Evolutionary conservation across 2,329 filamentous ascomycete species (phyloP).

Genomic region (Arthrobotrys entomopaga): DNA sequence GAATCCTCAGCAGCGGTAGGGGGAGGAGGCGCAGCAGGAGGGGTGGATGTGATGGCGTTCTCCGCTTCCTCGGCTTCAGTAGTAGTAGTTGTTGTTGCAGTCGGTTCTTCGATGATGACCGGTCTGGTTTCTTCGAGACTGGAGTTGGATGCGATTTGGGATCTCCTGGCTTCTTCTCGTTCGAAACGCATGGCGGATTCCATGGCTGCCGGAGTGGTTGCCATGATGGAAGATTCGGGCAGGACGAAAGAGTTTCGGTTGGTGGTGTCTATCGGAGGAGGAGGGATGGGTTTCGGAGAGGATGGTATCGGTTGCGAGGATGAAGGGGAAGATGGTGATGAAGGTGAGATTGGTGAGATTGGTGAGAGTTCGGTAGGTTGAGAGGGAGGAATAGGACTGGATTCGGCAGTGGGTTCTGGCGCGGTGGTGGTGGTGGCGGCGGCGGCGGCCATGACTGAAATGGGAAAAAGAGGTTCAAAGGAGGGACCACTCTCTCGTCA

Average conservation of each 20-base stretch:
- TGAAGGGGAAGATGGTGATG: constrained; percentile 26
- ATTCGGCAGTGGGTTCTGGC: background rate
- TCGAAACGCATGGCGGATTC: constrained; percentile 53
- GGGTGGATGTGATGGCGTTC: constrained; percentile 31
- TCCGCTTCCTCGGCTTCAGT: constrained; percentile 13
- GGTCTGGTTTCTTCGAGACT: background rate
- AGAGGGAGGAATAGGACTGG: background rate
- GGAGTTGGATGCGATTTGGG: background rate
- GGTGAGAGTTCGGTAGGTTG: constrained; percentile 22
- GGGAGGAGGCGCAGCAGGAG: background rate
- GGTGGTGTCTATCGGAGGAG: constrained; percentile 43
- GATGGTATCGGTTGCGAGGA: constrained; percentile 46
- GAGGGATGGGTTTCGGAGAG: constrained; percentile 47
- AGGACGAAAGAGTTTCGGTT: constrained; percentile 26
- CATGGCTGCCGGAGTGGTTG: constrained; percentile 47
- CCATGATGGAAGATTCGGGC: constrained; percentile 45
- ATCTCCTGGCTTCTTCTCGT: constrained; percentile 38
- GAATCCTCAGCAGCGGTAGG: constrained; percentile 54
- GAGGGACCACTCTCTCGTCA: too few species aligned
- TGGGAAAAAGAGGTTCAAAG: too few species aligned
- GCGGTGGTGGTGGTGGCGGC: background rate
- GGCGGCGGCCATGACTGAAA: background rate
- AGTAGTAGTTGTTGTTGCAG: background rate
- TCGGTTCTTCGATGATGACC: background rate
- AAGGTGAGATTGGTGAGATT: background rate